Evolutionary conservation across 2,329 filamentous ascomycete species (phyloP).

Genomic region (Sclerotinia nivalis): DNA sequence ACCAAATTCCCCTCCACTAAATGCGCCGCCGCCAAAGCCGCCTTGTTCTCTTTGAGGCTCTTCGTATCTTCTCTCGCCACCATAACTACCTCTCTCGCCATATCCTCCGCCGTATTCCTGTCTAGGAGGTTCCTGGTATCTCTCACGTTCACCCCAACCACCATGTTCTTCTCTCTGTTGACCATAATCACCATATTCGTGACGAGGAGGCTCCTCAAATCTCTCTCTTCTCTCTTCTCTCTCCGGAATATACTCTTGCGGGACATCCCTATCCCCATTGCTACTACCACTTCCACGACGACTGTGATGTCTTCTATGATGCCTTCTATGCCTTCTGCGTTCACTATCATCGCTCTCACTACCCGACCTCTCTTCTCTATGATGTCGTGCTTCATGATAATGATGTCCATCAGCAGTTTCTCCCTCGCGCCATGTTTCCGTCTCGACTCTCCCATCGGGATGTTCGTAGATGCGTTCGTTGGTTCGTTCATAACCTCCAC

Average conservation of each 20-base stretch:
- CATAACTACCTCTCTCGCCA: not conserved
- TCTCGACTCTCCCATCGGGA: constrained; percentile 41
- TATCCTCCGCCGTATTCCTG: constrained; percentile 24
- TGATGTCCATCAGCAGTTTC: constrained; percentile 29
- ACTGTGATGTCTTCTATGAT: constrained; percentile 37
- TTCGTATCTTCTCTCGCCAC: not conserved
- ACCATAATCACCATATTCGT: constrained; percentile 29
- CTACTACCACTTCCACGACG: constrained; percentile 26
- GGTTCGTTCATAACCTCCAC: constrained; percentile 59
- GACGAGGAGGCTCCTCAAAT: constrained; percentile 23
- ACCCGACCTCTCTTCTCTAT: constrained; percentile 36
- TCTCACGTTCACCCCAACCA: constrained; percentile 26
- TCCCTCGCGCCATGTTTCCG: constrained; percentile 33
- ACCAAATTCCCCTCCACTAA: constrained; percentile 21
- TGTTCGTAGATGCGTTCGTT: constrained; percentile 54
- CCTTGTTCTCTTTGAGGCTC: constrained; percentile 18
- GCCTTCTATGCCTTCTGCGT: constrained; percentile 37
- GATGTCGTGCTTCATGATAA: constrained; percentile 28
- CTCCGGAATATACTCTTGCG: constrained; percentile 26
- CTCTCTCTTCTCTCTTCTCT: constrained; percentile 22
- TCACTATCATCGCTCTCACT: constrained; percentile 38
- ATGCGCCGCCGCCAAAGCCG: constrained; percentile 20
- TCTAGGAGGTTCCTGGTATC: constrained; percentile 26
- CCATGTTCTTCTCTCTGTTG: constrained; percentile 22
- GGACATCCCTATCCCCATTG: constrained; percentile 28